Evolutionary conservation across 2,329 filamentous ascomycete genomes (phyloP).

Genomic region (Ophiostoma pallidulum): DNA sequence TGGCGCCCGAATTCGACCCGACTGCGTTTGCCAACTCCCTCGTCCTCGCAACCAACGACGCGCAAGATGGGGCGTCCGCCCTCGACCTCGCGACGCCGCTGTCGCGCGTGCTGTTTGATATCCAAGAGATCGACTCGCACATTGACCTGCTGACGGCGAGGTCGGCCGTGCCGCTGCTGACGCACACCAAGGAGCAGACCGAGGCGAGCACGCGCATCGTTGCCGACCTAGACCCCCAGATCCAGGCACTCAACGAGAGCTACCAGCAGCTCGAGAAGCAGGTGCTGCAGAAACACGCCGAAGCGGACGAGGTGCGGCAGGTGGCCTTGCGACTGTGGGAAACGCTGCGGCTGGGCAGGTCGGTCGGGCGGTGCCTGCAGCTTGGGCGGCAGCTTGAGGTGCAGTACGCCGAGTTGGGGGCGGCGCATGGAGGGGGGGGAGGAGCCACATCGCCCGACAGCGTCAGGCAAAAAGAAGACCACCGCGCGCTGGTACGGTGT

Average conservation of each 20-base stretch:
- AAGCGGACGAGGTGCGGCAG: slow-evolving; percentile 70
- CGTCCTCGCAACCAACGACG: slow-evolving; percentile 83
- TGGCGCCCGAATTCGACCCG: slow-evolving; percentile 73
- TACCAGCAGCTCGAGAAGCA: slow-evolving; percentile 81
- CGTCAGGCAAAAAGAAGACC: slow-evolving; percentile 56
- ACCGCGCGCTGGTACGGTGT: slow-evolving; percentile 71
- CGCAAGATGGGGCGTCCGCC: slow-evolving; percentile 75
- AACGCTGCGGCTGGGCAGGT: slow-evolving; percentile 65
- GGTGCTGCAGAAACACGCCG: slow-evolving; percentile 74
- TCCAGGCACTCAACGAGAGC: slow-evolving; percentile 70
- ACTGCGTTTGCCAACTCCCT: slow-evolving; percentile 79
- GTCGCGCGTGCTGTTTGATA: slow-evolving; percentile 88
- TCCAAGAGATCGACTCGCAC: slow-evolving; percentile 93
- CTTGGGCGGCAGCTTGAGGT: slow-evolving; percentile 79
- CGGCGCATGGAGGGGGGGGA: not conserved
- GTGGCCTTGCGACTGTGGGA: slow-evolving; percentile 73
- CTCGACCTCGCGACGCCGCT: slow-evolving; percentile 91
- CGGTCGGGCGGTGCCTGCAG: slow-evolving; percentile 68
- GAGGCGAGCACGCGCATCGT: slow-evolving; percentile 64
- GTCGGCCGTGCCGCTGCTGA: slow-evolving; percentile 69
- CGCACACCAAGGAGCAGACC: slow-evolving; percentile 66
- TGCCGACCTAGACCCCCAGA: slow-evolving; percentile 67
- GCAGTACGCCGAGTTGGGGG: slow-evolving; percentile 56
- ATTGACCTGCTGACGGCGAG: slow-evolving; percentile 84
- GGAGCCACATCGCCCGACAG: slow-evolving; percentile 18